These are phyloP conservation scores for Asterochloris sp. DNA, from an alignment of 139 green algal species.

Conservation along the genomic window DNA sequence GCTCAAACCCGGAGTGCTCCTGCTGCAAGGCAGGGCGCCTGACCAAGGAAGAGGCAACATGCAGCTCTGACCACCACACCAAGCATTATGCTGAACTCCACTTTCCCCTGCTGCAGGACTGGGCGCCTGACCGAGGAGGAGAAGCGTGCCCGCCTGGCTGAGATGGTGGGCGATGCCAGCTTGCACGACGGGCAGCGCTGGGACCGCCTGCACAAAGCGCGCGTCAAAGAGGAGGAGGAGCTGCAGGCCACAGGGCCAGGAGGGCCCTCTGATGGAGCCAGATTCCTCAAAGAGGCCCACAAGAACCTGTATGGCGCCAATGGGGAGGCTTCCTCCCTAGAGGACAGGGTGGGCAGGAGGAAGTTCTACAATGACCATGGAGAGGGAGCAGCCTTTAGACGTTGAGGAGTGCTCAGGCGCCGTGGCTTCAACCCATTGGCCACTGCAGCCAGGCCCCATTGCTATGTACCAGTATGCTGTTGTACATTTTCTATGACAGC, in stretches of 20 bases:
- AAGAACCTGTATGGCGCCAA: constrained; percentile 20
- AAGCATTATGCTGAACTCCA: too few relatives aligned
- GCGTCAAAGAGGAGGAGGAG: constrained; percentile 12
- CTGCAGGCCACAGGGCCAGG: not conserved
- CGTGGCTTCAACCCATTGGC: too few relatives aligned
- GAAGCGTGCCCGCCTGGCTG: constrained; percentile 57
- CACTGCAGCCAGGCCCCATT: too few relatives aligned
- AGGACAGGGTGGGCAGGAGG: constrained; percentile 14
- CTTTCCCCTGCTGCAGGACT: constrained; percentile 6
- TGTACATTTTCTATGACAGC: too few relatives aligned
- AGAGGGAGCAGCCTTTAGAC: constrained; percentile 9
- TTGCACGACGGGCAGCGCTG: constrained; percentile 59
- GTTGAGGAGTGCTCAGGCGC: not conserved
- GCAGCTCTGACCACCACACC: too few relatives aligned
- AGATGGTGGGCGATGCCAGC: constrained; percentile 81
- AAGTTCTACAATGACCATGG: constrained; percentile 27
- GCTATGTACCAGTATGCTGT: too few relatives aligned
- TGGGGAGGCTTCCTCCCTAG: constrained; percentile 17
- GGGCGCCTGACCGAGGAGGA: constrained; percentile 69
- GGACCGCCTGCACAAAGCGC: not conserved
- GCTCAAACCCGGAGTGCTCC: too few relatives aligned
- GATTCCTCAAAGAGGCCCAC: constrained; percentile 12
- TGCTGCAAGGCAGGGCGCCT: too few relatives aligned
- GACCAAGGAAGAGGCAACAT: too few relatives aligned
- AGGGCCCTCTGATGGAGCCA: not conserved